A percentile compares a stretch with the other conserved stretches of the same genome.
phyloP scores from a whole-genome alignment of 331 rosid species.

The Telfairia occidentalis region DNA sequence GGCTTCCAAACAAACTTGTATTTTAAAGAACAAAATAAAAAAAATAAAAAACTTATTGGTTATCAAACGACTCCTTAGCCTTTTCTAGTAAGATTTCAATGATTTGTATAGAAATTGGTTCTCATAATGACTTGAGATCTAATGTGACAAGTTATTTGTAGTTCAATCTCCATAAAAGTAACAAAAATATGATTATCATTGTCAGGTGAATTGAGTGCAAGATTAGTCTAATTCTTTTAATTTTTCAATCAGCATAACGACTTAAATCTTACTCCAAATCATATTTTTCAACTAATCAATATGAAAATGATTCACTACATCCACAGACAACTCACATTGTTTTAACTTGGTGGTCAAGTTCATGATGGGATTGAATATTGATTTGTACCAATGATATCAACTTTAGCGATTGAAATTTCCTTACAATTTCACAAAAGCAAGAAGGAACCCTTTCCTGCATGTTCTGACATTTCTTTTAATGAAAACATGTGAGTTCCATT shows the following conservation, averaged over 20 bases:
- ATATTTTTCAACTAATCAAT: neutral
- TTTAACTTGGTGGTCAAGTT: neutral
- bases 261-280: neutral
- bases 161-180: neutral
- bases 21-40: no score
- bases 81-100: no score
- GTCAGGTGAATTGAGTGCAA: no score
- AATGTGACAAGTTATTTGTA: neutral
- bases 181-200: no score
- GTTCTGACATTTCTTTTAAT: constrained; percentile 22
- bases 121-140: no score
- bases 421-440: constrained; percentile 25
- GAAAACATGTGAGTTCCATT: constrained; percentile 6
- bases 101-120: no score
- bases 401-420: constrained; percentile 33
- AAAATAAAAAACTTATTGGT: no score
- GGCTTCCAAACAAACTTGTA: no score
- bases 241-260: neutral
- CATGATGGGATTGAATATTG: constrained; percentile 5
- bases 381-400: neutral
- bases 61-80: no score
- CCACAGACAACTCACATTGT: constrained; percentile 7
- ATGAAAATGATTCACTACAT: neutral
- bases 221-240: no score
- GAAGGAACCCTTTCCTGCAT: neutral